These are phyloP conservation scores for Chenopodium suecicum DNA, from an alignment of 148 eudicot species.

Conservation along the genomic window DNA sequence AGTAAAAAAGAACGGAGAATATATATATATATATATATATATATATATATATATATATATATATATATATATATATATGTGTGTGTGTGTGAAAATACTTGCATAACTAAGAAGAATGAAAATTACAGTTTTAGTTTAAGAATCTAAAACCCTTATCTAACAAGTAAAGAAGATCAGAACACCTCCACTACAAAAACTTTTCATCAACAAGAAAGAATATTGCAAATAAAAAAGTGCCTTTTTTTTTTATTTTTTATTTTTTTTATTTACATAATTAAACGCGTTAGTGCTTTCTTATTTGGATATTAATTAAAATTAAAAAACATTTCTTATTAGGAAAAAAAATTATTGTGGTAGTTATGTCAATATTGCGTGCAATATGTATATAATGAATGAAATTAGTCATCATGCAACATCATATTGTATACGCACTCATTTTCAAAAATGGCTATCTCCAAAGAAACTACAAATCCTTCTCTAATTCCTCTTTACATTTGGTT, in stretches of 20 bases:
- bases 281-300: constrained; percentile 10
- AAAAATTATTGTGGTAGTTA: not conserved
- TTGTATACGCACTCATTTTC: too few species aligned
- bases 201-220: not conserved
- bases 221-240: not conserved
- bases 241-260: too few species aligned
- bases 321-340: not conserved
- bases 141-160: not conserved
- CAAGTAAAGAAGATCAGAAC: constrained; percentile 23
- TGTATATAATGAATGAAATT: not conserved
- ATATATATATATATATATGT: too few species aligned
- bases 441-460: constrained; percentile 9
- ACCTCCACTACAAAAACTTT: not conserved
- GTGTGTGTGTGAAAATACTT: too few species aligned
- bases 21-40: too few species aligned
- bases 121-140: not conserved
- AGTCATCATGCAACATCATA: not conserved
- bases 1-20: too few species aligned
- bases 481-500: constrained; percentile 24
- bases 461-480: constrained; percentile 9
- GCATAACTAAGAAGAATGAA: not conserved
- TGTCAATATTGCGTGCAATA: not conserved
- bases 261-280: not conserved
- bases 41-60: too few species aligned
- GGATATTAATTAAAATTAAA: not conserved